Evolutionary conservation across 805 yeast genomes (phyloP).

Genomic region (Lachancea meyersii): DNA sequence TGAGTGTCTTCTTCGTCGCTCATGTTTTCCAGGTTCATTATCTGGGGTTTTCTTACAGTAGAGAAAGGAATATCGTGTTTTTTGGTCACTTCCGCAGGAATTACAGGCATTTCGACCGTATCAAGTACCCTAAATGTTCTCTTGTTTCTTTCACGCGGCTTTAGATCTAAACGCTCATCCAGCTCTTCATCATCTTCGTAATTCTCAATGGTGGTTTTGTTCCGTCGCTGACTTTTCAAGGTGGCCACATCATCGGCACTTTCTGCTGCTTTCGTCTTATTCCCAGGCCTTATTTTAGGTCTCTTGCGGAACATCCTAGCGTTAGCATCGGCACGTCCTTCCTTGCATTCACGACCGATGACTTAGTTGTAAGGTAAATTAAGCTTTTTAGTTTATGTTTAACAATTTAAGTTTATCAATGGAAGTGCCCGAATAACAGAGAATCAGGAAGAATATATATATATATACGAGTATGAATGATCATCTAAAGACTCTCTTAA

Average conservation of each 20-base stretch:
- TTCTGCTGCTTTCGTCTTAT: background rate
- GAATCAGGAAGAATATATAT: too few relatives aligned
- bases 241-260: background rate
- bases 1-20: slow-evolving; percentile 11
- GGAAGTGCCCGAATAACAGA: too few relatives aligned
- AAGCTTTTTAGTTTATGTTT: background rate
- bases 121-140: background rate
- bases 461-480: background rate
- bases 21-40: slow-evolving; percentile 21
- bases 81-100: background rate
- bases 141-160: background rate
- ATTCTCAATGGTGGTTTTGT: slow-evolving; percentile 6
- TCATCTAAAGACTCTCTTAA: too few relatives aligned
- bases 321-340: too few relatives aligned
- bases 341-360: background rate
- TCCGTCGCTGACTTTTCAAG: slow-evolving; percentile 5
- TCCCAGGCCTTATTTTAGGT: background rate
- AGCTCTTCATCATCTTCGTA: slow-evolving; percentile 6
- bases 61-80: background rate
- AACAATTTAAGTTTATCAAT: too few relatives aligned
- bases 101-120: background rate
- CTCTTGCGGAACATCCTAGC: slow-evolving; percentile 6
- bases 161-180: background rate
- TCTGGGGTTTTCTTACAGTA: background rate
- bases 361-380: background rate